Evolutionary conservation across 1,139 yeast genomes (phyloP).

Genomic region (Hemisphaericaspora subhashii): DNA sequence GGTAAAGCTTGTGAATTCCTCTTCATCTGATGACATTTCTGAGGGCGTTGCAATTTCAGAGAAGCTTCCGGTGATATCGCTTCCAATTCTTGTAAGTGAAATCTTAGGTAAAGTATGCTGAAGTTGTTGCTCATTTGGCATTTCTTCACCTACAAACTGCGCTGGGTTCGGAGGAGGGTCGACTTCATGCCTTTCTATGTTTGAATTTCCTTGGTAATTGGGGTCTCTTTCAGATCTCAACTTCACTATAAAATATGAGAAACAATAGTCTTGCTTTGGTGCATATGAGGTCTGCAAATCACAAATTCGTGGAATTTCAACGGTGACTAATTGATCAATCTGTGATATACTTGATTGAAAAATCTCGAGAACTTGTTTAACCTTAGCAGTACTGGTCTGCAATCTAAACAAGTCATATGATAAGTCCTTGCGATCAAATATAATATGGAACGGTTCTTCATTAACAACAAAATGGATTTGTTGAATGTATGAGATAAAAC

Average conservation of each 20-base stretch:
- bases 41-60: no score
- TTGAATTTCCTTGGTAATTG: no score
- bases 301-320: background rate
- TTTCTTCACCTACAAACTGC: no score
- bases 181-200: no score
- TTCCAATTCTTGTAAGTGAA: no score
- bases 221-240: background rate
- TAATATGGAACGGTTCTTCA: background rate
- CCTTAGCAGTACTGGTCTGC: background rate
- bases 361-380: background rate
- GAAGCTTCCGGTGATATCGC: no score
- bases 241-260: background rate
- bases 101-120: no score
- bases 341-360: background rate
- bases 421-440: background rate
- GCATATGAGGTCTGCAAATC: background rate
- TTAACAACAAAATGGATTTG: background rate
- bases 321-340: background rate
- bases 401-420: background rate
- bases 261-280: background rate
- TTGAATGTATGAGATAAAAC: background rate
- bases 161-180: no score
- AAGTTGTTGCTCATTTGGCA: no score
- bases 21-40: no score
- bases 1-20: no score